These are phyloP conservation scores for Trichophyton mentagrophytes DNA, from an alignment of 2,329 filamentous ascomycete genomes.

Conservation along the genomic window DNA sequence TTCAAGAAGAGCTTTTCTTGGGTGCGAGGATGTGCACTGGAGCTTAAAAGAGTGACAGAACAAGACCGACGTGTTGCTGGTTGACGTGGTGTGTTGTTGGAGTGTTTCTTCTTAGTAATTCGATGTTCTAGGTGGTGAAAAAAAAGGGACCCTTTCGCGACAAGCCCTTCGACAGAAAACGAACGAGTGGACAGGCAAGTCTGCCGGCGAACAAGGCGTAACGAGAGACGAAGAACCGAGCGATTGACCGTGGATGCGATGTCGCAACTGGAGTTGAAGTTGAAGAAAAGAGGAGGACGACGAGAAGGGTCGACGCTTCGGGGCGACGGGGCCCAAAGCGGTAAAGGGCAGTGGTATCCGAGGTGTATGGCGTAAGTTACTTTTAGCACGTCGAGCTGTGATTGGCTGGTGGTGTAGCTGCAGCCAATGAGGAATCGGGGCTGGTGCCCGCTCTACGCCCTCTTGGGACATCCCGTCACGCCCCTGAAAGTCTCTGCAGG, in stretches of 20 bases:
- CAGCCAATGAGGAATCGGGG: neutral
- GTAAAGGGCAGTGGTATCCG: neutral
- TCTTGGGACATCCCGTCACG: neutral
- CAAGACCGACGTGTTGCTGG: neutral
- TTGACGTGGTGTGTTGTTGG: neutral
- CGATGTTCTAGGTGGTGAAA: neutral
- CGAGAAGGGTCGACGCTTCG: neutral
- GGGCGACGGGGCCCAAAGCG: neutral
- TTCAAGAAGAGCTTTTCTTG: neutral
- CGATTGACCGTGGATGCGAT: neutral
- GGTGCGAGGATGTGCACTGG: neutral
- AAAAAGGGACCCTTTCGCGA: neutral
- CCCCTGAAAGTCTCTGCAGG: neutral
- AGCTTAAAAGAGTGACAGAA: neutral
- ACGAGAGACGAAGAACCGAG: neutral
- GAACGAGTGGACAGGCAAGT: conserved; percentile 1
- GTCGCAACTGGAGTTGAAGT: neutral
- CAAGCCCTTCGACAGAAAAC: neutral
- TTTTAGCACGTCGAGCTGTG: neutral
- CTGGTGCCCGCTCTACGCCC: neutral
- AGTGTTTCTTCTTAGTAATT: neutral
- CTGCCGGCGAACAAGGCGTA: neutral
- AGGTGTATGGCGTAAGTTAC: neutral
- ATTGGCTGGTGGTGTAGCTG: neutral
- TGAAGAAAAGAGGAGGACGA: neutral